Conservation (phyloP, 352 stramenopile species). For the Globisporangium heterothallicum region DNA sequence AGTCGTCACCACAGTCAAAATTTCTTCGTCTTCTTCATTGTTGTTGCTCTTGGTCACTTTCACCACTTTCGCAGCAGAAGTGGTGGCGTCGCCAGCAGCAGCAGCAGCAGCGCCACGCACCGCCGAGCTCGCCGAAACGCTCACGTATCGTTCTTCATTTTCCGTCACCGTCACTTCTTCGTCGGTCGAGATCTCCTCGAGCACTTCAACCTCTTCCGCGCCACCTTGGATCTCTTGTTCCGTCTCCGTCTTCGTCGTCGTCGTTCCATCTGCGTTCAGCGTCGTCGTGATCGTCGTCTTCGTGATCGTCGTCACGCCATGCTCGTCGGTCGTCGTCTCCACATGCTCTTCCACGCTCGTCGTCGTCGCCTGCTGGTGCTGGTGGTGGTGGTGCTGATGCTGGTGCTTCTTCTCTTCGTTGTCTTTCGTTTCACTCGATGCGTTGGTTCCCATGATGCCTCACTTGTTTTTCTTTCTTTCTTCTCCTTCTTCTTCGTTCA, state of each 20-base stretch:
- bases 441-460: slow-evolving; percentile 12
- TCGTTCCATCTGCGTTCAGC: slow-evolving; percentile 12
- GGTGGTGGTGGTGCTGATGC: too few species aligned
- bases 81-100: too few species aligned
- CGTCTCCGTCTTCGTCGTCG: slow-evolving; percentile 8
- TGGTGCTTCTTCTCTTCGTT: slow-evolving; percentile 6
- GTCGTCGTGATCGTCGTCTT: slow-evolving; percentile 14
- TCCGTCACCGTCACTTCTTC: slow-evolving; percentile 9
- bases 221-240: slow-evolving; percentile 15
- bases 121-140: slow-evolving; percentile 7
- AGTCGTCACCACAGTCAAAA: slow-evolving; percentile 8
- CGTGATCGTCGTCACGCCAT: slow-evolving; percentile 8
- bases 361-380: slow-evolving; percentile 1
- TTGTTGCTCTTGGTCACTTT: background rate
- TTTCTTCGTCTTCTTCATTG: slow-evolving; percentile 3
- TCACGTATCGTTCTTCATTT: slow-evolving; percentile 8
- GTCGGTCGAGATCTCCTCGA: slow-evolving; percentile 14
- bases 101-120: slow-evolving; percentile 2
- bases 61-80: background rate
- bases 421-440: slow-evolving; percentile 9
- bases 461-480: background rate
- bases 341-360: slow-evolving; percentile 10
- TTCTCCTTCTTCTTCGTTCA: background rate
- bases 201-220: slow-evolving; percentile 8
- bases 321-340: slow-evolving; percentile 10